Base-by-base conservation (phyloP, 2,329 filamentous ascomycete genomes). In the Sporothrix globosa region DNA sequence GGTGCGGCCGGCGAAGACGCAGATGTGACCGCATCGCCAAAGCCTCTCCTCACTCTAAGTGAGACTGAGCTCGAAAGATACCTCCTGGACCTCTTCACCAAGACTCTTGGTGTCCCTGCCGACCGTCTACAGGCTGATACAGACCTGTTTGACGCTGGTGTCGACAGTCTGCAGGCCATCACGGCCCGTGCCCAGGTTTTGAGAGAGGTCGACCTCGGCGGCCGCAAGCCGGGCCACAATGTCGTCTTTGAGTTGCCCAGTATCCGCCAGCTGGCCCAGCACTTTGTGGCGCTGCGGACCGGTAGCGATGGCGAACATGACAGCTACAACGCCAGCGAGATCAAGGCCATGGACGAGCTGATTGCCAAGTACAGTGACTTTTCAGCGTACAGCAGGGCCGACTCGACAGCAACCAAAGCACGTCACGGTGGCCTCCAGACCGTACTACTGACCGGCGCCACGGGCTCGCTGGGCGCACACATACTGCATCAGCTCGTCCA, bases 401-500 rank as follows among this genome's bases (percentile, higher is more conserved):
- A 39, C 24, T 1, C 67, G 4, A 4, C 24, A 10, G 11, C 44
- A 7, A 3, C 21, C 24, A 24, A 24, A n/a, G 19, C 21, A 21
- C 21, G 24, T 39, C 2, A 6, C 17, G 3, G 11, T 4, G 50
- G 50, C 21, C 24, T 53, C 2, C 48, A 71, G 58, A 71, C 60
- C 4, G 61, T 66, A 30, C 41, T 58, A 24, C 58, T 48, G 58
- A 65, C 52, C 7, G 90, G 90, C 1, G 84, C 85, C 0, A 91
- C 90, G 0, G 90, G 90, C 0, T 89, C 88, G 1, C 81, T 91
- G 0, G 90, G 90, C 1, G 82, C 86, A 0, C 88, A 90, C 73
- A 79, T 90, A 1, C 81, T 88, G 1, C 83, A 85, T 3, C 84
- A 87, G n/a, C 83, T 92, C 17, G 84, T 86, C 1, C 81, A 83